These are phyloP conservation scores for Cercospora sojina DNA, from an alignment of 2,329 filamentous ascomycete species.

Conservation along the genomic window DNA sequence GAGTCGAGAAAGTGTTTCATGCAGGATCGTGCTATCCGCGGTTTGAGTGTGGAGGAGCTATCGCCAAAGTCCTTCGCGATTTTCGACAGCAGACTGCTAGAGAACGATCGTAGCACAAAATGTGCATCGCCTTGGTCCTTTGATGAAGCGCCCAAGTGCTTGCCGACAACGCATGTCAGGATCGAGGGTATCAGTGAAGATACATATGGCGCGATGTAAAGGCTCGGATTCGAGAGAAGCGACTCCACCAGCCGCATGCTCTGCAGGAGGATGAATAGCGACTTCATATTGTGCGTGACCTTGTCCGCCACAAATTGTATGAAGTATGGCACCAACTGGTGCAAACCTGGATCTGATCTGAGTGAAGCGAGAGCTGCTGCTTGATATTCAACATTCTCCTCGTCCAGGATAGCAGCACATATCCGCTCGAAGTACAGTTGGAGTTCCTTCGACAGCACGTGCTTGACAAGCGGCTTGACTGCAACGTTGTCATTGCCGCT, in stretches of 20 bases:
- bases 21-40: conserved; percentile 87
- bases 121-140: conserved; percentile 56
- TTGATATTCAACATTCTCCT: conserved; percentile 81
- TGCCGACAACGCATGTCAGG: conserved; percentile 84
- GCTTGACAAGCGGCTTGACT: conserved; percentile 89
- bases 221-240: conserved; percentile 75
- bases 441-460: conserved; percentile 92
- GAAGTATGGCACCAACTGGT: conserved; percentile 95
- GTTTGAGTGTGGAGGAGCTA: conserved; percentile 77
- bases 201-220: conserved; percentile 72
- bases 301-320: conserved; percentile 94
- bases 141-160: conserved; percentile 65
- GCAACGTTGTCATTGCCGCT: conserved; percentile 79
- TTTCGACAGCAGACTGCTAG: conserved; percentile 75
- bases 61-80: conserved; percentile 79
- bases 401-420: conserved; percentile 81
- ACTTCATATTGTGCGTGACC: conserved; percentile 89
- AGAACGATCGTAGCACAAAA: conserved; percentile 79
- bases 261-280: conserved; percentile 81
- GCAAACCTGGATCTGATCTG: conserved; percentile 83
- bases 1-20: conserved; percentile 90
- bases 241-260: conserved; percentile 90
- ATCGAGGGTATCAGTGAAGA: conserved; percentile 77
- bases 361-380: conserved; percentile 83
- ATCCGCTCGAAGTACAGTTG: conserved; percentile 97